These are phyloP conservation scores for Aspergillus pseudoviridinutans DNA, from an alignment of 2,329 filamentous ascomycete species.

Conservation along the genomic window DNA sequence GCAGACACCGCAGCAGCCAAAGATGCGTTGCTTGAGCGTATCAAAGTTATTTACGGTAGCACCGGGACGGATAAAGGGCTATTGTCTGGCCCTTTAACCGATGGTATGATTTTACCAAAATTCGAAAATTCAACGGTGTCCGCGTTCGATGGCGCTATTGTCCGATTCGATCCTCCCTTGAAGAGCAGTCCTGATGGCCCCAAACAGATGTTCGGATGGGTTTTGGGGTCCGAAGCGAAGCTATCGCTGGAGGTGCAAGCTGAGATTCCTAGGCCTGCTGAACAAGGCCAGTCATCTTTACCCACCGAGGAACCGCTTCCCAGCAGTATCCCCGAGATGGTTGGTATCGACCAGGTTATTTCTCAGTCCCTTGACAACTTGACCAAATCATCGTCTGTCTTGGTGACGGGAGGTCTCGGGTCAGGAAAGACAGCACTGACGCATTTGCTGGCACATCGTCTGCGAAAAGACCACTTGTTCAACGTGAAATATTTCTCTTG, in stretches of 20 bases:
- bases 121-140: slow-evolving; percentile 53
- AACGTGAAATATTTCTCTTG: slow-evolving; percentile 85
- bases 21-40: slow-evolving; percentile 67
- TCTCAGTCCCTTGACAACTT: slow-evolving; percentile 70
- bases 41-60: slow-evolving; percentile 67
- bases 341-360: slow-evolving; percentile 79
- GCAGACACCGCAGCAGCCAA: slow-evolving; percentile 80
- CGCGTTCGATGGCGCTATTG: slow-evolving; percentile 77
- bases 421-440: slow-evolving; percentile 84
- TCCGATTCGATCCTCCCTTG: slow-evolving; percentile 67
- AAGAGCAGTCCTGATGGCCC: slow-evolving; percentile 30
- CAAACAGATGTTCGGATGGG: slow-evolving; percentile 55
- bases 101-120: slow-evolving; percentile 74
- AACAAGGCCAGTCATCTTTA: slow-evolving; percentile 33
- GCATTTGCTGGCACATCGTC: slow-evolving; percentile 67
- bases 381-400: slow-evolving; percentile 79
- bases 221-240: slow-evolving; percentile 71
- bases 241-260: slow-evolving; percentile 71
- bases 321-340: slow-evolving; percentile 57
- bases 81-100: slow-evolving; percentile 79
- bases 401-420: slow-evolving; percentile 83
- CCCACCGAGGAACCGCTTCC: slow-evolving; percentile 56
- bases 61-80: slow-evolving; percentile 57
- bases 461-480: slow-evolving; percentile 71
- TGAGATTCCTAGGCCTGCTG: slow-evolving; percentile 64